Percentiles rank a stretch among this genome's conserved stretches.
Conservation (phyloP, 495 filamentous ascomycete genomes). For the Podospora conica region DNA sequence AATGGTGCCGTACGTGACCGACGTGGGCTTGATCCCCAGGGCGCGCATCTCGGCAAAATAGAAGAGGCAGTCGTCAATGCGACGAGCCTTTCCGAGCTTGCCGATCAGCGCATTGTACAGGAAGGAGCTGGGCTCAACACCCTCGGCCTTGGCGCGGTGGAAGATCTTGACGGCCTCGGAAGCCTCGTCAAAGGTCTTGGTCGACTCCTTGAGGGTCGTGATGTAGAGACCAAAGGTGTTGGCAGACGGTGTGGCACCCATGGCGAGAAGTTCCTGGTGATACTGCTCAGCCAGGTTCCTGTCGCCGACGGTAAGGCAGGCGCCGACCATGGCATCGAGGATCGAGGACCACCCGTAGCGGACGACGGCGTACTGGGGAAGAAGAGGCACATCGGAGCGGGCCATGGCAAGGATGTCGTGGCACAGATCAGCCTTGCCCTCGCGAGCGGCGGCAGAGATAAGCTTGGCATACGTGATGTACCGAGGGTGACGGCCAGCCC, state of each 20-base stretch:
- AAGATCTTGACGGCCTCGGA: constrained; percentile 96
- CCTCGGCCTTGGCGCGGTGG: constrained; percentile 85
- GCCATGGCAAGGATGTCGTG: constrained; percentile 85
- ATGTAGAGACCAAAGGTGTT: constrained; percentile 99
- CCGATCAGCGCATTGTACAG: constrained; percentile 97
- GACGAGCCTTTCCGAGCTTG: constrained; percentile 93
- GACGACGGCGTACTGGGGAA: constrained; percentile 73
- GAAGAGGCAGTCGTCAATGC: constrained; percentile 94
- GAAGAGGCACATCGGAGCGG: constrained; percentile 74
- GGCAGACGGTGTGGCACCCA: constrained; percentile 85
- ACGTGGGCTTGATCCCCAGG: constrained; percentile 88
- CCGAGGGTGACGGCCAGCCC: constrained; percentile 81
- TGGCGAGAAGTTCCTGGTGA: constrained; percentile 81
- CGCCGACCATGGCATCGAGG: constrained; percentile 91
- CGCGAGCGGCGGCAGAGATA: constrained; percentile 81
- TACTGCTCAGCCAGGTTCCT: constrained; percentile 72
- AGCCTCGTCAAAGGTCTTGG: constrained; percentile 95
- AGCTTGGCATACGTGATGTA: constrained; percentile 96
- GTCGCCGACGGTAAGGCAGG: constrained; percentile 78
- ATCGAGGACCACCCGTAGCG: constrained; percentile 93
- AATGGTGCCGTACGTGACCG: constrained; percentile 95
- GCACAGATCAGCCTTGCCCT: constrained; percentile 69
- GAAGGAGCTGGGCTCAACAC: constrained; percentile 92
- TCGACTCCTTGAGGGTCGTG: constrained; percentile 91
- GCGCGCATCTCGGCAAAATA: constrained; percentile 97